phyloP scores from a whole-genome alignment of 371 early-diverging fungal genomes.

The Dichotomocladium elegans region DNA sequence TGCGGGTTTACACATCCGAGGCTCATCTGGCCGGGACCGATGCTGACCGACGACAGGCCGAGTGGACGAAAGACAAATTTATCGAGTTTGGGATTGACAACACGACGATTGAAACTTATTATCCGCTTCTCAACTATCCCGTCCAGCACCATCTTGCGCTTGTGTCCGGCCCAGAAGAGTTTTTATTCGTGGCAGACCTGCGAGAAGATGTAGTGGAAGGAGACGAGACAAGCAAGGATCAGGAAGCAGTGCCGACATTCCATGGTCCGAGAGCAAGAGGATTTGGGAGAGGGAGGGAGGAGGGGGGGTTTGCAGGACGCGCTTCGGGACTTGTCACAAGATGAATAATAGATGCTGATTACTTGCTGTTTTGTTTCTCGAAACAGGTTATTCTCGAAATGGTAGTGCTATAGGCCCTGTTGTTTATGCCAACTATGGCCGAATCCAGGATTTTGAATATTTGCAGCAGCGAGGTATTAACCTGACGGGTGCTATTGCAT shows the following conservation, averaged over 20 bases:
- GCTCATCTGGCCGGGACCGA: conserved; percentile 49
- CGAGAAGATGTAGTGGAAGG: conserved; percentile 52
- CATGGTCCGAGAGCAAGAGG: conserved; percentile 52
- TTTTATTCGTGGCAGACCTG: conserved; percentile 49
- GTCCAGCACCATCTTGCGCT: conserved; percentile 48
- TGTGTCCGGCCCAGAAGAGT: conserved; percentile 39
- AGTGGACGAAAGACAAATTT: conserved; percentile 55
- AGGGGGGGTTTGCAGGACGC: too few relatives aligned
- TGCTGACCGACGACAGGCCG: conserved; percentile 40
- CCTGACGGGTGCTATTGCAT: conserved; percentile 48
- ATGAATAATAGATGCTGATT: background rate
- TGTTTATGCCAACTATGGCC: conserved; percentile 67
- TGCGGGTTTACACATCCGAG: conserved; percentile 47
- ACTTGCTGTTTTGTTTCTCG: background rate
- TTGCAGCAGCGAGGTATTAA: conserved; percentile 43
- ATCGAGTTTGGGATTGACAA: conserved; percentile 47
- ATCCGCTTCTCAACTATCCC: conserved; percentile 59
- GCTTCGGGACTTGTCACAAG: background rate
- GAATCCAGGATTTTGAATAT: conserved; percentile 51
- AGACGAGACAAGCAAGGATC: conserved; percentile 49
- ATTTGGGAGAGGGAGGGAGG: too few relatives aligned
- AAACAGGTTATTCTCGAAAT: conserved; percentile 44
- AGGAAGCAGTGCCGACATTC: conserved; percentile 55
- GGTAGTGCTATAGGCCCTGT: conserved; percentile 61
- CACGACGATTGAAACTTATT: conserved; percentile 52